phyloP scores from a whole-genome alignment of 2,329 filamentous ascomycete genomes.

The Trichoderma sp. region DNA sequence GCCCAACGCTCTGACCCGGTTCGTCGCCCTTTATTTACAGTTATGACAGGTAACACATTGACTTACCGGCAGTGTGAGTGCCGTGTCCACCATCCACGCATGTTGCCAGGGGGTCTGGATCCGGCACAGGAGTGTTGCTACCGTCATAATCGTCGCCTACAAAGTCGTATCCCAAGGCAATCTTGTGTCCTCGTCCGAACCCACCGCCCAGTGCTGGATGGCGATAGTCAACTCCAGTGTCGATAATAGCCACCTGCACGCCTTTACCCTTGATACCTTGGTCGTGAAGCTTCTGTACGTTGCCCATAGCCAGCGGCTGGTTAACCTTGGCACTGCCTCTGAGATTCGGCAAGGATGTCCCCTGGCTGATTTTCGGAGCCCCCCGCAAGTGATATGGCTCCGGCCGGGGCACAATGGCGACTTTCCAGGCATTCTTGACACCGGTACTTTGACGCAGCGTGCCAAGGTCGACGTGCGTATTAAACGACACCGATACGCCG shows the following conservation, averaged over 20 bases:
- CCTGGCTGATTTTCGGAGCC: background rate
- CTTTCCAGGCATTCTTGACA: constrained; percentile 10
- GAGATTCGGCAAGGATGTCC: background rate
- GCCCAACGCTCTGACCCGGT: background rate
- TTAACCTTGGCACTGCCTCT: background rate
- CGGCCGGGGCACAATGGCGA: background rate
- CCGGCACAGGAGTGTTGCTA: constrained; percentile 21
- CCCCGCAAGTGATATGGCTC: background rate
- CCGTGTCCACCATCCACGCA: constrained; percentile 24
- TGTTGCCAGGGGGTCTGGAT: constrained; percentile 24
- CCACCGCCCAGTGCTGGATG: constrained; percentile 59
- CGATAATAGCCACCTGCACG: constrained; percentile 20
- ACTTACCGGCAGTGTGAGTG: constrained; percentile 22
- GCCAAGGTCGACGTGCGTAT: background rate
- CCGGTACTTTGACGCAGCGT: background rate
- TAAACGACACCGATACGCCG: constrained; percentile 3
- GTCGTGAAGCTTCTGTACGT: constrained; percentile 21
- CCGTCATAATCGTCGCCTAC: constrained; percentile 27
- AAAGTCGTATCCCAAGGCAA: constrained; percentile 27
- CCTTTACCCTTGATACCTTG: constrained; percentile 22
- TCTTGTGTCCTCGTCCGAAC: constrained; percentile 50
- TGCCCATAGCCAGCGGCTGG: constrained; percentile 15
- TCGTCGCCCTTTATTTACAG: background rate
- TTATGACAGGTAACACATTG: background rate
- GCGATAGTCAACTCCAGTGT: constrained; percentile 49